Conservation (phyloP, 495 filamentous ascomycete species). For the Alectoria sarmentosa region DNA sequence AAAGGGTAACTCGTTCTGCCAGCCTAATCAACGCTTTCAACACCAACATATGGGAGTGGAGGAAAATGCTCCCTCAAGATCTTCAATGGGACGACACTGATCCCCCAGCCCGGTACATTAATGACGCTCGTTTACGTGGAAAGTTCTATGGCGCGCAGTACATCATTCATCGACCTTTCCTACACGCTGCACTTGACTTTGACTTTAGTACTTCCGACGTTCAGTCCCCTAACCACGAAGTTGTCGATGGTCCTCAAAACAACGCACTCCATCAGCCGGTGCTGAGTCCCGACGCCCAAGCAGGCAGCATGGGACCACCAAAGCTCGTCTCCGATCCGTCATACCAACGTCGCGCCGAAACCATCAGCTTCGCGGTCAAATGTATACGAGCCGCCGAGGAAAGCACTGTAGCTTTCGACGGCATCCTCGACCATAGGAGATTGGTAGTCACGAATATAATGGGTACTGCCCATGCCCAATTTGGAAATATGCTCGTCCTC, state of each 20-base stretch:
- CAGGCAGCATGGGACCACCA: slow-evolving; percentile 26
- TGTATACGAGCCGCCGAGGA: slow-evolving; percentile 69
- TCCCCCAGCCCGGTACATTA: slow-evolving; percentile 64
- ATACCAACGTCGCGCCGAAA: slow-evolving; percentile 40
- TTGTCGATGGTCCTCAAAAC: background rate
- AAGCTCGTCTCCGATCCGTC: slow-evolving; percentile 18
- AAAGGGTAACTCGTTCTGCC: slow-evolving; percentile 28
- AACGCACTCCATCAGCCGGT: slow-evolving; percentile 5
- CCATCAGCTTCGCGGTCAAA: slow-evolving; percentile 41
- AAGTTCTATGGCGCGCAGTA: slow-evolving; percentile 93
- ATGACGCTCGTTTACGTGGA: slow-evolving; percentile 75
- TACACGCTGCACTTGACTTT: slow-evolving; percentile 53
- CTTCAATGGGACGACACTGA: slow-evolving; percentile 64
- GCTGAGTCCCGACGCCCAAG: slow-evolving; percentile 20
- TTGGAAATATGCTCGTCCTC: slow-evolving; percentile 87
- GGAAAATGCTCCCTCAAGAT: slow-evolving; percentile 33
- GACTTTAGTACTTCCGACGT: slow-evolving; percentile 33
- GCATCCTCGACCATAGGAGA: slow-evolving; percentile 47
- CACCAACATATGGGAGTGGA: slow-evolving; percentile 40
- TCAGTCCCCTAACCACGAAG: slow-evolving; percentile 16
- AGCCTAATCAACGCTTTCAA: slow-evolving; percentile 33
- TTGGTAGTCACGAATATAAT: slow-evolving; percentile 90
- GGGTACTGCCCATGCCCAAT: slow-evolving; percentile 96
- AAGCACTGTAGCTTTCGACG: slow-evolving; percentile 83
- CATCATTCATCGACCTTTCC: slow-evolving; percentile 79